A percentile compares a stretch with the other conserved stretches of the same genome.
phyloP scores from a whole-genome alignment of 176 grass and related monocot genomes.

The Bolboschoenus planiculmis region DNA sequence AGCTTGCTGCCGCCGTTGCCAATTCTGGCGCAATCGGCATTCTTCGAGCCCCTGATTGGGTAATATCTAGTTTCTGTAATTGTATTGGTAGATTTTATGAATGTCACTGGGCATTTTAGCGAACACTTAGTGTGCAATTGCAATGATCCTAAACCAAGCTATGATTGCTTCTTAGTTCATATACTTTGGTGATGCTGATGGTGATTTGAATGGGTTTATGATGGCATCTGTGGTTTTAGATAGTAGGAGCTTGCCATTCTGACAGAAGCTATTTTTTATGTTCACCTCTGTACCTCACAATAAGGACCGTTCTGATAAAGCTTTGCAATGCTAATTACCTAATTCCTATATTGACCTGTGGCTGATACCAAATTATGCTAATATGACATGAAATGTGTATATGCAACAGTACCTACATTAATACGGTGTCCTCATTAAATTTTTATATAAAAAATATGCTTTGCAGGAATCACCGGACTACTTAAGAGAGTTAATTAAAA shows the following conservation, averaged over 20 bases:
- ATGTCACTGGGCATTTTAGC: not conserved
- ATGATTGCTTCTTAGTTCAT: not conserved
- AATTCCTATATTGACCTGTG: not conserved
- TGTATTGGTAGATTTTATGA: not conserved
- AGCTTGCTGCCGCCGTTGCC: constrained; percentile 84
- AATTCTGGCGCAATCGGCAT: constrained; percentile 81
- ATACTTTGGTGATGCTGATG: not conserved
- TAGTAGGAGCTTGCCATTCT: not conserved
- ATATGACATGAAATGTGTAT: not conserved
- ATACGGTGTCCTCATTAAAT: not conserved
- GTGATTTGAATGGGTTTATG: not conserved
- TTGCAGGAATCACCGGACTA: constrained; percentile 71
- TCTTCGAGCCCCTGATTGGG: constrained; percentile 87
- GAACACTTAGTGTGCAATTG: not conserved
- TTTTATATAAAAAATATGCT: not conserved
- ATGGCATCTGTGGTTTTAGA: not conserved
- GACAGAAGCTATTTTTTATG: not conserved
- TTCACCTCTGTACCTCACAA: not conserved
- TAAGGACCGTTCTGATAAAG: not conserved
- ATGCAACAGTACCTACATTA: not conserved
- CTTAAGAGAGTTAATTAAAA: constrained; percentile 57
- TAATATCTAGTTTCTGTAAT: not conserved
- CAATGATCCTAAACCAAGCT: not conserved
- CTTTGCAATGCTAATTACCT: not conserved
- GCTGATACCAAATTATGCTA: not conserved